Evolutionary conservation across 257 asterid genomes (phyloP).

Genomic region (Solanum piurae): DNA sequence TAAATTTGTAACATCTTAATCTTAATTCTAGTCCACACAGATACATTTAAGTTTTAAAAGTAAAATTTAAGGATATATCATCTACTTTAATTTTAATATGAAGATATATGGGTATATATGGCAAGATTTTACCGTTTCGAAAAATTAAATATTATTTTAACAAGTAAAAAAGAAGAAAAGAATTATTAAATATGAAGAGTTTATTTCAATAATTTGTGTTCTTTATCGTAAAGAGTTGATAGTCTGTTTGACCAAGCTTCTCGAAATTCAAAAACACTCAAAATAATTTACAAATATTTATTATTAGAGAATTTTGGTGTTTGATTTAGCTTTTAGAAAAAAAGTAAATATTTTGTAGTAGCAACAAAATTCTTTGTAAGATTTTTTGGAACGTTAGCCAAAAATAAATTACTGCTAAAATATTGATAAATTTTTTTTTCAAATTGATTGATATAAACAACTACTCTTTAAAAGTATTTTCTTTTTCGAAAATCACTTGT

Average conservation of each 20-base stretch:
- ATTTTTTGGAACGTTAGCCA: too few relatives aligned
- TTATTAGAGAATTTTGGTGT: background rate
- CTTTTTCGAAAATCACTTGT: too few relatives aligned
- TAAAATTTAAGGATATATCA: background rate
- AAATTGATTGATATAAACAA: too few relatives aligned
- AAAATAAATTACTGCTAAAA: too few relatives aligned
- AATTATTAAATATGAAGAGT: background rate
- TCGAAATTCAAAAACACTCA: background rate
- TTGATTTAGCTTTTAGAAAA: background rate
- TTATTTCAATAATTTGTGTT: background rate
- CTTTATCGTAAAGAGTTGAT: too few relatives aligned
- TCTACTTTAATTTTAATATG: background rate
- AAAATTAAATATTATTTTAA: background rate
- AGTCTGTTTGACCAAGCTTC: rapidly evolving
- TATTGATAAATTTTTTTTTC: too few relatives aligned
- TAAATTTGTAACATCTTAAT: background rate
- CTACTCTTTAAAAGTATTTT: too few relatives aligned
- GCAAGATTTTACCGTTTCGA: background rate
- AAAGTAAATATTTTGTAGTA: too few relatives aligned
- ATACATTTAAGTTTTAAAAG: background rate
- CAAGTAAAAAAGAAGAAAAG: background rate
- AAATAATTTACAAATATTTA: too few relatives aligned
- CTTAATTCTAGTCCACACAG: background rate
- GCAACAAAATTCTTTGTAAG: too few relatives aligned
- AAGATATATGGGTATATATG: background rate